Evolutionary conservation across 1,284 basidiomycete genomes (phyloP).

Genomic region (Boletellus deceptivus): DNA sequence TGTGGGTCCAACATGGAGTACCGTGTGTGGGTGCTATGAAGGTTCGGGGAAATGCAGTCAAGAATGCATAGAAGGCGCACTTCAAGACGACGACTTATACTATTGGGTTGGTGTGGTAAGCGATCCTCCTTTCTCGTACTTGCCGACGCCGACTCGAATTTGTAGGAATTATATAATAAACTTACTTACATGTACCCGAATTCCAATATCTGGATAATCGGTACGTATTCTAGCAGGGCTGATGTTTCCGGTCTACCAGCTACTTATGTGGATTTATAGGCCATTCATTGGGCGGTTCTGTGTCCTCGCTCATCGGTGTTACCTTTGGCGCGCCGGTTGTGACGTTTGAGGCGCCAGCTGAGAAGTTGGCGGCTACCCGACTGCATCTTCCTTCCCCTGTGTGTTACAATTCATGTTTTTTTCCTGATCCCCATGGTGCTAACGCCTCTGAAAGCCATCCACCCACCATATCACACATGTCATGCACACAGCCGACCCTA

Average conservation of each 20-base stretch:
- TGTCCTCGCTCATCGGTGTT: constrained; percentile 76
- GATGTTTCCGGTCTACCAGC: background rate
- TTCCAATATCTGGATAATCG: constrained; percentile 78
- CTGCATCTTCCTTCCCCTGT: constrained; percentile 75
- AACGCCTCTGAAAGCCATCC: constrained; percentile 42
- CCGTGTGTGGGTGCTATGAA: constrained; percentile 82
- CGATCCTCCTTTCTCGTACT: background rate
- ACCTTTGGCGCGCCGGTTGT: constrained; percentile 86
- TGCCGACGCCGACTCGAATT: background rate
- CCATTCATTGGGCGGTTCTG: constrained; percentile 75
- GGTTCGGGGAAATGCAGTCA: constrained; percentile 69
- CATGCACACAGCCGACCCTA: constrained; percentile 72
- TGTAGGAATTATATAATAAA: constrained; percentile 74
- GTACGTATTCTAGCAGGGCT: constrained; percentile 14
- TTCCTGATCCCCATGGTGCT: background rate
- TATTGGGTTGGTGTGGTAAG: constrained; percentile 67
- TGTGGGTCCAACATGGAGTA: constrained; percentile 81
- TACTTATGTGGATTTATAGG: constrained; percentile 34
- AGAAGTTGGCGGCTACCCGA: constrained; percentile 68
- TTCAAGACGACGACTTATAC: constrained; percentile 78
- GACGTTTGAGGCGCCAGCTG: constrained; percentile 80
- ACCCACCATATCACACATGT: constrained; percentile 64
- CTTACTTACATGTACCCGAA: constrained; percentile 79
- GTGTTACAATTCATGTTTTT: constrained; percentile 11
- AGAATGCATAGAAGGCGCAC: constrained; percentile 69